Percentiles rank a stretch among this genome's conserved stretches.
Conservation (phyloP, 2,329 filamentous ascomycete genomes). For the Colletotrichum musicola region DNA sequence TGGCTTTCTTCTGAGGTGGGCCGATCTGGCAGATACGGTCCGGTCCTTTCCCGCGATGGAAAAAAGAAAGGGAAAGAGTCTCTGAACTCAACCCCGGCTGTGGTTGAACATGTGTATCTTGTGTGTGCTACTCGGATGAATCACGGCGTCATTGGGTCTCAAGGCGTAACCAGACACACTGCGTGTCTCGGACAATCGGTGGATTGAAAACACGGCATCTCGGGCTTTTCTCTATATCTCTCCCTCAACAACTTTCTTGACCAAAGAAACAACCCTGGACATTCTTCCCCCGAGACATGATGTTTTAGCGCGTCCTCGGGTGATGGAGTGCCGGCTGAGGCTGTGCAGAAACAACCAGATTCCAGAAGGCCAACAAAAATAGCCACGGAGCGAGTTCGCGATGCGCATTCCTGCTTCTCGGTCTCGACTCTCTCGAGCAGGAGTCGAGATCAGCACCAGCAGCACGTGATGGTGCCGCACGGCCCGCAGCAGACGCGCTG, state of each 20-base stretch:
- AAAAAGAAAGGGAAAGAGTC: too few relatives aligned
- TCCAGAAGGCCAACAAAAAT: neutral
- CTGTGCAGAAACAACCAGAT: slow-evolving; percentile 17
- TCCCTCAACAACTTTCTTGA: neutral
- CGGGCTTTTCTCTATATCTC: too few relatives aligned
- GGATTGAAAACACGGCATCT: neutral
- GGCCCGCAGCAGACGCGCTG: slow-evolving; percentile 3
- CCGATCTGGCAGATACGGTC: too few relatives aligned
- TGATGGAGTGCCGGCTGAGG: slow-evolving; percentile 4
- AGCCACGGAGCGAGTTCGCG: slow-evolving; percentile 2
- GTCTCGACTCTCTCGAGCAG: too few relatives aligned
- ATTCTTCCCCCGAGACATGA: neutral
- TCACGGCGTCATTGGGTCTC: slow-evolving; percentile 28
- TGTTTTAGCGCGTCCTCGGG: neutral
- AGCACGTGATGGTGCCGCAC: slow-evolving; percentile 4
- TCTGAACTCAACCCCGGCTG: too few relatives aligned
- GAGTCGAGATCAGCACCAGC: neutral
- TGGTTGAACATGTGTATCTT: too few relatives aligned
- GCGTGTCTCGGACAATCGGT: slow-evolving; percentile 23
- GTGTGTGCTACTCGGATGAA: neutral
- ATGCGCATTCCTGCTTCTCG: too few relatives aligned
- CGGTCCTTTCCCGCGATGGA: too few relatives aligned
- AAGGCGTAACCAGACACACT: slow-evolving; percentile 25
- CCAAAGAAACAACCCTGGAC: neutral
- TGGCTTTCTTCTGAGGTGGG: too few relatives aligned